A percentile compares a stretch with the other conserved stretches of the same genome.
Conservation (phyloP, 805 yeast genomes). For the Spencermartinsiella europaea region DNA sequence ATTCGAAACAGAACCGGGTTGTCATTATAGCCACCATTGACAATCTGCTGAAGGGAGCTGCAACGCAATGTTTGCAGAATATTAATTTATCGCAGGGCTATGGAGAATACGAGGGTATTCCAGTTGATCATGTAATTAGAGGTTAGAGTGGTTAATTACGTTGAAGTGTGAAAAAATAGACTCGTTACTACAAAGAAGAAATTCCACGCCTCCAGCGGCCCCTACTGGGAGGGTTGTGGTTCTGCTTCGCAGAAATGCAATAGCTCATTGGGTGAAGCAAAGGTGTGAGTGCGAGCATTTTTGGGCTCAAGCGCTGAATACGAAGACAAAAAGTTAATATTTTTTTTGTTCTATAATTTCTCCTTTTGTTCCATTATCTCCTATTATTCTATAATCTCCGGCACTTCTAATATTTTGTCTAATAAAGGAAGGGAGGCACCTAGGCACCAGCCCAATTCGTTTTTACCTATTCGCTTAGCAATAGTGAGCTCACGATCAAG, state of each 20-base stretch:
- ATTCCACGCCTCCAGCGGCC: too few species aligned
- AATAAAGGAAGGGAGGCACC: conserved; percentile 62
- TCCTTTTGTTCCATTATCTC: too few species aligned
- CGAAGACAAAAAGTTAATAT: too few species aligned
- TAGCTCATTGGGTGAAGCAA: too few species aligned
- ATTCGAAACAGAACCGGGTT: conserved; percentile 80
- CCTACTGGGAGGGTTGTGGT: too few species aligned
- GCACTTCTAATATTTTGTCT: not conserved
- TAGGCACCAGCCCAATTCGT: conserved; percentile 95
- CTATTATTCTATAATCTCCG: conserved; percentile 1
- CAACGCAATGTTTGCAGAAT: conserved; percentile 96
- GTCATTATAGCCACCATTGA: conserved; percentile 95
- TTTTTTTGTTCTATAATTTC: too few species aligned
- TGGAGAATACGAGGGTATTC: conserved; percentile 94
- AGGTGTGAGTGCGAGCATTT: too few species aligned
- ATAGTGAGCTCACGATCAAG: conserved; percentile 80
- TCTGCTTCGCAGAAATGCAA: too few species aligned
- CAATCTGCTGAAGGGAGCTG: conserved; percentile 95
- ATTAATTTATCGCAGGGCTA: conserved; percentile 85
- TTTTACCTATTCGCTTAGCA: conserved; percentile 77
- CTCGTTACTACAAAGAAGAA: too few species aligned
- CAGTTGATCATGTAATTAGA: conserved; percentile 36
- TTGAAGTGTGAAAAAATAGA: too few species aligned
- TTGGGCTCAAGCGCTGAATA: too few species aligned
- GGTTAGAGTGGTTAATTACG: too few species aligned